Conservation (phyloP, 345 rosid species). For the Salix dunnii region DNA sequence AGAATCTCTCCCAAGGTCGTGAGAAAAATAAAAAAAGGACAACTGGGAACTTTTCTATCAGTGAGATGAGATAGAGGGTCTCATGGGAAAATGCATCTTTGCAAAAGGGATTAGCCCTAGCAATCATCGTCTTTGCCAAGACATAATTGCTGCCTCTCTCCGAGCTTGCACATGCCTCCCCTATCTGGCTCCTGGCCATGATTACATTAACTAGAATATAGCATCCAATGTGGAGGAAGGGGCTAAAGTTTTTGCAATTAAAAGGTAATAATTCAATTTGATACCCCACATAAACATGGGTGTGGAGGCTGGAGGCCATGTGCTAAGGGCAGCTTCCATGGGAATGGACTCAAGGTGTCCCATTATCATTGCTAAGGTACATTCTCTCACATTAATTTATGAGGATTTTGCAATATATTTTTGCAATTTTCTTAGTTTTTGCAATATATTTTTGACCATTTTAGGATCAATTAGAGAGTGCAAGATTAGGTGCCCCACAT, state of each 20-base stretch:
- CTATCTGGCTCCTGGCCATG: conserved; percentile 29
- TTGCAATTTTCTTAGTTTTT: neutral
- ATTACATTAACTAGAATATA: conserved; percentile 9
- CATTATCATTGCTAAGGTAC: conserved; percentile 21
- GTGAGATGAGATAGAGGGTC: conserved; percentile 5
- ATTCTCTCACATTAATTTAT: conserved; percentile 4
- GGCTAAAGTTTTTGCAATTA: conserved; percentile 8
- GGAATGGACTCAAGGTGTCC: neutral
- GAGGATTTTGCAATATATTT: conserved; percentile 5
- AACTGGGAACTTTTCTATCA: conserved; percentile 38
- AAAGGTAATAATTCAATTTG: conserved; percentile 32
- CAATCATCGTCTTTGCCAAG: conserved; percentile 29
- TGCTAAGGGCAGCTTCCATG: conserved; percentile 27
- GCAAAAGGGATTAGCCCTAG: conserved; percentile 3
- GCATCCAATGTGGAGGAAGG: neutral
- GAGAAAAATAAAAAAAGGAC: conserved; percentile 7
- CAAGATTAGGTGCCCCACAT: conserved; percentile 32
- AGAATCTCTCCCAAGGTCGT: conserved; percentile 25
- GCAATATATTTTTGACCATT: conserved; percentile 6
- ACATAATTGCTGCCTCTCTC: conserved; percentile 10
- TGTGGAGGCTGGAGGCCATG: conserved; percentile 48
- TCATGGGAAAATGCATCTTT: neutral
- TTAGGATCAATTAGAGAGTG: conserved; percentile 9
- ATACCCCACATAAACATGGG: conserved; percentile 21
- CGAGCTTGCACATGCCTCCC: conserved; percentile 34